Base-by-base conservation (phyloP, 768 basidiomycete species). In the Trametes cingulata region DNA sequence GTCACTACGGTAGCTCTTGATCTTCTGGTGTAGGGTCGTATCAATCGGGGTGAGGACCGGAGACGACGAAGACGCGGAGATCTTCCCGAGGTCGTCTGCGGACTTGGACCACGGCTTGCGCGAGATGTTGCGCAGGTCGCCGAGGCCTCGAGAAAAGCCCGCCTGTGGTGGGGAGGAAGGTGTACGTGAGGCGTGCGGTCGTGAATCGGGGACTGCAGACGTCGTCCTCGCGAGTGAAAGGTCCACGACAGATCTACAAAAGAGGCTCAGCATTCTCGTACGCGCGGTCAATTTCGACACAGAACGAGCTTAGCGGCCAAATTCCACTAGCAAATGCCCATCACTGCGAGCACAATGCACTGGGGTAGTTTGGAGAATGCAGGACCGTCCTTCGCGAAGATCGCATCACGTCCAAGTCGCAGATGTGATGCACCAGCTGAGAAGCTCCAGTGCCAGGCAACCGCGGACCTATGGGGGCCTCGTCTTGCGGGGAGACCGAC, bases 51-150 rank as follows among this genome's bases (percentile, higher is more conserved):
- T 66, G 57, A 71, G 71, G 13, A 65, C 72, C 5, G 69, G 69
- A 7, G 70, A 63, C 39, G 69, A 67, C 14, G 78, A 51, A 2
- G 62, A 61, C 9, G 67, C 43, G 4, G 67, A 77, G 49, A 85
- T 73, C 69, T 82, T 84, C 66, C 83, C 81, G 51, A 93, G 80
- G 70, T 93, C 91, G 68, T 93, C 91, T 20, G 84, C 90, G 6
- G 89, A 91, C 69, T 78, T 85, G 24, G 90, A 91, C 91, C 91
- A 93, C 13, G 80, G 81, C 69, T 84, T 87, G 66, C 84, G 81
- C 0, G 89, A 88, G 10, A 90, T 84, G 49, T 72, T 75, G 43
- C 88, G 84, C 49, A 92, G 78, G 72, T 92, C 90, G 4, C 88
- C 89, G 5, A 82, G 76, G 17, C 77, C 78, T 4, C 74, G 74